A percentile compares a stretch with the other conserved stretches of the same genome.
These are phyloP conservation scores for Scedosporium minutisporum DNA, from an alignment of 2,329 filamentous ascomycete genomes.

Conservation along the genomic window DNA sequence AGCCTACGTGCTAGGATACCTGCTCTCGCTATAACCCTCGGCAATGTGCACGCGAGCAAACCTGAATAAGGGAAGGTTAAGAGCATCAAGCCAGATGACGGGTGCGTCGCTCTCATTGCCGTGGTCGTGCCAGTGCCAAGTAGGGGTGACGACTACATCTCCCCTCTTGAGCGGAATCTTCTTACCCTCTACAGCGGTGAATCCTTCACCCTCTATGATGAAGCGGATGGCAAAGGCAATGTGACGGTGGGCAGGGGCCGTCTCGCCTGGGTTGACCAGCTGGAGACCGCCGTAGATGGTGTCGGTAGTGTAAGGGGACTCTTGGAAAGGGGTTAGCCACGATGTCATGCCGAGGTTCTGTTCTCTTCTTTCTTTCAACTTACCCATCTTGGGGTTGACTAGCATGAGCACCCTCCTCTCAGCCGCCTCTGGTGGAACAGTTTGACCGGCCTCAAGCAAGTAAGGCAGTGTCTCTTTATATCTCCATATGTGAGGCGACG, in stretches of 20 bases:
- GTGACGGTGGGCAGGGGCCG: constrained; percentile 44
- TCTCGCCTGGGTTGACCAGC: constrained; percentile 46
- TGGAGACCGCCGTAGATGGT: constrained; percentile 49
- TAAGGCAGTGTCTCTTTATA: constrained; percentile 25
- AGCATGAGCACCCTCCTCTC: constrained; percentile 33
- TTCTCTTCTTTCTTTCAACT: constrained; percentile 7
- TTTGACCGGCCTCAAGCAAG: constrained; percentile 21
- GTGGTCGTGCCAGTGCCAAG: constrained; percentile 52
- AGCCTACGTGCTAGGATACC: constrained; percentile 37
- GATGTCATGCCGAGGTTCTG: too few species aligned
- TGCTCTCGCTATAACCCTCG: constrained; percentile 33
- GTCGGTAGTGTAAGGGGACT: constrained; percentile 46
- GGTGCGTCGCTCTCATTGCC: constrained; percentile 45
- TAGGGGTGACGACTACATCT: constrained; percentile 47
- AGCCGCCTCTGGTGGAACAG: constrained; percentile 28
- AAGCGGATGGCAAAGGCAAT: constrained; percentile 47
- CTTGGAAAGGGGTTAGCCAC: constrained; percentile 15
- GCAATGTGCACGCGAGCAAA: constrained; percentile 45
- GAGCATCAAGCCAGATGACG: constrained; percentile 48
- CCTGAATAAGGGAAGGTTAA: constrained; percentile 42
- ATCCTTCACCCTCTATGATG: constrained; percentile 47
- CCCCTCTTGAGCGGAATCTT: constrained; percentile 41
- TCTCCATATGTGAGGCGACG: constrained; percentile 29
- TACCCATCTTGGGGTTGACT: constrained; percentile 25
- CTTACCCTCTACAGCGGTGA: constrained; percentile 46